phyloP scores from a whole-genome alignment of 2,329 filamentous ascomycete species.

The Lachnellula occidentalis region DNA sequence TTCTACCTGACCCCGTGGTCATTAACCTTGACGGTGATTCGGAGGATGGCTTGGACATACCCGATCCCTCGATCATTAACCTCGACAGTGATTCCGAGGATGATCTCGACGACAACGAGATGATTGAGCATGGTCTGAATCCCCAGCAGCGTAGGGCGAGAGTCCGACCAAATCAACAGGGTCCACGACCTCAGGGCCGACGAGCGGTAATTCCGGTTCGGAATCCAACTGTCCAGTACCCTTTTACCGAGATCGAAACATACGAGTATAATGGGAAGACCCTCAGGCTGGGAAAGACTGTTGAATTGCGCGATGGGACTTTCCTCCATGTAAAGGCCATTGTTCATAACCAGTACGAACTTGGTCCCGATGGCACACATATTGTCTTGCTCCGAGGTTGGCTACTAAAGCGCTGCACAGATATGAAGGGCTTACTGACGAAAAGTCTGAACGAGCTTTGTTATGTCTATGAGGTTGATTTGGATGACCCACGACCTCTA shows the following conservation, averaged over 20 bases:
- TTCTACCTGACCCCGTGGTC: neutral
- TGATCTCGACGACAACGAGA: neutral
- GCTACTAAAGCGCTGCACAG: conserved; percentile 32
- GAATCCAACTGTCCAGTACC: conserved; percentile 16
- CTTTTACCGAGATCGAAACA: conserved; percentile 34
- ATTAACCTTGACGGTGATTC: neutral
- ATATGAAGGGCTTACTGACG: conserved; percentile 32
- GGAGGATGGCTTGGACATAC: neutral
- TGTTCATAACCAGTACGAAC: conserved; percentile 19
- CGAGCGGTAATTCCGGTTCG: conserved; percentile 2
- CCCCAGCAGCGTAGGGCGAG: neutral
- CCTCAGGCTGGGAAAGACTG: conserved; percentile 12
- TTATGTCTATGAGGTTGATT: conserved; percentile 34
- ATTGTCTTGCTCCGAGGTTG: conserved; percentile 37
- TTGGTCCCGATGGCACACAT: neutral
- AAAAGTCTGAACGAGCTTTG: conserved; percentile 39
- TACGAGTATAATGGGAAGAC: neutral
- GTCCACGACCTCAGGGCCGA: neutral
- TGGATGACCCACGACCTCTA: conserved; percentile 30
- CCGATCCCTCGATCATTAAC: too few species aligned
- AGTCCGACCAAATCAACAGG: neutral
- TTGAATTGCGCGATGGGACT: conserved; percentile 18
- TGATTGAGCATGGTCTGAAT: neutral
- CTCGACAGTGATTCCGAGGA: neutral
- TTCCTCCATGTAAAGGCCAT: conserved; percentile 39